Conservation (phyloP, 1,284 basidiomycete genomes). For the Fomitopsis palustris region DNA sequence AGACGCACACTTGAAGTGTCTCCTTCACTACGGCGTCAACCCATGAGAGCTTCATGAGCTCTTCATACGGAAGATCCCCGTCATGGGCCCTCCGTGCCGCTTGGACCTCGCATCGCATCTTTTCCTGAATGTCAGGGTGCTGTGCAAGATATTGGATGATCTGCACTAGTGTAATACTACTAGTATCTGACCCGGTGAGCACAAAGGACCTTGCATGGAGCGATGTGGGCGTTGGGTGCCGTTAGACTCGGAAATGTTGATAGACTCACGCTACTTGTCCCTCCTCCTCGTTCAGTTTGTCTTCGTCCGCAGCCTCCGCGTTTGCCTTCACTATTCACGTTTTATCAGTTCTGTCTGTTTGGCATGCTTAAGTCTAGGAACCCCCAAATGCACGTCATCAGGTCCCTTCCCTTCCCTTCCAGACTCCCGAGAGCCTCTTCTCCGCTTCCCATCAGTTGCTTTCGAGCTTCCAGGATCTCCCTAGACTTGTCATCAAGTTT, state of each 20-base stretch:
- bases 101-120: conserved; percentile 1
- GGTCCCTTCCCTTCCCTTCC: conserved; percentile 37
- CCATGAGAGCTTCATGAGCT: conserved; percentile 2
- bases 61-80: conserved; percentile 1
- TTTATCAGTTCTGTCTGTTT: not conserved
- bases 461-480: conserved; percentile 36
- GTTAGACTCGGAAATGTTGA: not conserved
- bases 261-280: conserved; percentile 10
- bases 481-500: conserved; percentile 33
- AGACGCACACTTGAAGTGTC: not conserved
- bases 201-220: not conserved
- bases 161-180: conserved; percentile 6
- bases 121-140: conserved; percentile 1
- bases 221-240: too few species aligned
- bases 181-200: conserved; percentile 16
- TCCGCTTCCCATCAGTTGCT: conserved; percentile 30
- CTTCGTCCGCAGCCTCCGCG: conserved; percentile 7
- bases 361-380: conserved; percentile 24
- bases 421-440: conserved; percentile 28
- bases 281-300: not conserved
- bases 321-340: conserved; percentile 9
- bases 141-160: conserved; percentile 1
- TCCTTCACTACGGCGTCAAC: conserved; percentile 7
- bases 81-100: not conserved
- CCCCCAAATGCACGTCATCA: conserved; percentile 43